A percentile compares a stretch with the other conserved stretches of the same genome.
Evolutionary conservation across 2,329 filamentous ascomycete species (phyloP).

Genomic region (Aspergillus carbonarius): DNA sequence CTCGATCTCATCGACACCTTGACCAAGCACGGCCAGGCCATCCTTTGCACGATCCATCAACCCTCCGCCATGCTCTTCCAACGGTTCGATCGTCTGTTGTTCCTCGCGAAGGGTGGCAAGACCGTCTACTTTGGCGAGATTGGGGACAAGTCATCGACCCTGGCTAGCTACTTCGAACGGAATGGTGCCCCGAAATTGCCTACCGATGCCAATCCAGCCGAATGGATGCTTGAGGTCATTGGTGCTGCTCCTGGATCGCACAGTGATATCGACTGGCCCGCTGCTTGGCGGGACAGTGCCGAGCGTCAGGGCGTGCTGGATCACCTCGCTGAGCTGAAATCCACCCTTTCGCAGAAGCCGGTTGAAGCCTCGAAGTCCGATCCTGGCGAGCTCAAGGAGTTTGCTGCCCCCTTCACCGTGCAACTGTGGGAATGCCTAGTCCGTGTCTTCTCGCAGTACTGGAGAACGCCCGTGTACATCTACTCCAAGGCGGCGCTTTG

Average conservation of each 20-base stretch:
- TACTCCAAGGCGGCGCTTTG: conserved; percentile 76
- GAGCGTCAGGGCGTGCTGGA: conserved; percentile 59
- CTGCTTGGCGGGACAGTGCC: conserved; percentile 59
- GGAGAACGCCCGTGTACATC: conserved; percentile 85
- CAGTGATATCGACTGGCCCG: conserved; percentile 65
- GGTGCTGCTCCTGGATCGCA: conserved; percentile 63
- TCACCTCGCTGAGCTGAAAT: conserved; percentile 54
- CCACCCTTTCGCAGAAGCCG: conserved; percentile 42
- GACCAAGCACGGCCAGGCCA: conserved; percentile 82
- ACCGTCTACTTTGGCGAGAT: conserved; percentile 71
- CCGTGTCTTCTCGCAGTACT: conserved; percentile 88
- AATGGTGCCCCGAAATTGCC: conserved; percentile 63
- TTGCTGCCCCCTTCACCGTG: conserved; percentile 69
- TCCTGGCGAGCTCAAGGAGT: conserved; percentile 67
- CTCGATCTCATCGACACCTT: conserved; percentile 84
- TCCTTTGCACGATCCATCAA: conserved; percentile 97
- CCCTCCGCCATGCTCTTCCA: conserved; percentile 95
- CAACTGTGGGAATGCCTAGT: conserved; percentile 68
- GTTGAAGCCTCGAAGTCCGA: conserved; percentile 40
- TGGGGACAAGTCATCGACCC: conserved; percentile 56
- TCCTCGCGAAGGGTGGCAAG: conserved; percentile 64
- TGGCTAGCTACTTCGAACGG: conserved; percentile 64
- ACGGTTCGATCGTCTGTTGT: conserved; percentile 68
- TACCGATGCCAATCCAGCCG: conserved; percentile 68
- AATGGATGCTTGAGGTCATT: conserved; percentile 67